These are phyloP conservation scores for Lentinus tigrinus DNA, from an alignment of 768 basidiomycete species.

Conservation along the genomic window DNA sequence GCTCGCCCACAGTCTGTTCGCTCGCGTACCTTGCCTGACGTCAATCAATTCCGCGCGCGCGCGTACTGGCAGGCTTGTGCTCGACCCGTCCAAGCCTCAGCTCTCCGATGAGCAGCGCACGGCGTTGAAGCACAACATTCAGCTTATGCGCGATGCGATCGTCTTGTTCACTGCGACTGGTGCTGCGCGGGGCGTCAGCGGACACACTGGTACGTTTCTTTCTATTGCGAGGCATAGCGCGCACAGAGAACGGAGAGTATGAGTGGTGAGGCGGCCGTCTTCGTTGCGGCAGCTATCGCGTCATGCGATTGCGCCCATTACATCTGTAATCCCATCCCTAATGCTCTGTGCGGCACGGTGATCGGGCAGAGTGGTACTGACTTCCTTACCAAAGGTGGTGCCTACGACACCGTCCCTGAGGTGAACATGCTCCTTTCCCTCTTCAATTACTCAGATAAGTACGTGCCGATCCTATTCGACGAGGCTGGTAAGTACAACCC, in stretches of 20 bases:
- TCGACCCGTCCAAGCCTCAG: constrained; percentile 67
- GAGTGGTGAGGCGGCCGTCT: no score
- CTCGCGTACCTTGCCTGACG: background rate
- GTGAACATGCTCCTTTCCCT: constrained; percentile 76
- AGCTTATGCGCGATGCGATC: constrained; percentile 80
- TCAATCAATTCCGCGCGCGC: background rate
- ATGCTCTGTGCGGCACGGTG: no score
- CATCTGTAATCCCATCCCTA: no score
- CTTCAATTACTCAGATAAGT: constrained; percentile 64
- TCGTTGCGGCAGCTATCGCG: no score
- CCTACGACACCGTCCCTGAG: constrained; percentile 75
- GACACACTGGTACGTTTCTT: constrained; percentile 64
- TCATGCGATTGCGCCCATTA: no score
- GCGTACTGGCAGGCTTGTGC: constrained; percentile 58
- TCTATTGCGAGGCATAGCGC: background rate
- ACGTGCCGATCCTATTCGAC: constrained; percentile 71
- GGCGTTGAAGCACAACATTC: constrained; percentile 65
- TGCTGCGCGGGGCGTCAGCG: constrained; percentile 82
- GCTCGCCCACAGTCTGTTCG: no score
- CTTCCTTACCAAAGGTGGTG: constrained; percentile 32
- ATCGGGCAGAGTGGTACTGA: background rate
- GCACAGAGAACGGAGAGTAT: no score
- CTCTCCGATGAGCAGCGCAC: constrained; percentile 63
- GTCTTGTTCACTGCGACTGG: constrained; percentile 86
- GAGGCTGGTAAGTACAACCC: constrained; percentile 62